Percentiles rank a stretch among this genome's conserved stretches.
phyloP scores from a whole-genome alignment of 306 rosid genomes.

The Fragaria nilgerrensis region DNA sequence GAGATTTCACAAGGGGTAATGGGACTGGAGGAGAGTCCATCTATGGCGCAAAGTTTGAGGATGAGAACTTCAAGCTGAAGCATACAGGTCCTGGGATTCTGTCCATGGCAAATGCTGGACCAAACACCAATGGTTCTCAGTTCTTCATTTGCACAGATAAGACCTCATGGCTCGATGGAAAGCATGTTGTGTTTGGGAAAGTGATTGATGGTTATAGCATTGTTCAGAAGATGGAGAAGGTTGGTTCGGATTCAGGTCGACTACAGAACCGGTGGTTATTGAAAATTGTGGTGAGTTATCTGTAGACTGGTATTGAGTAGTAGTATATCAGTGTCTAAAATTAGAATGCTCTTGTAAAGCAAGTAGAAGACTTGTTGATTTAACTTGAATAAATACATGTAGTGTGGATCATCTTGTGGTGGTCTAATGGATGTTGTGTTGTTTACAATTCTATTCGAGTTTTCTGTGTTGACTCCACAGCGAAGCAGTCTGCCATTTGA shows the following conservation, averaged over 20 bases:
- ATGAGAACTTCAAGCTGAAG: constrained; percentile 71
- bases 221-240: constrained; percentile 74
- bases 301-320: constrained; percentile 16
- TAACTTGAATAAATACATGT: not conserved
- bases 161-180: constrained; percentile 81
- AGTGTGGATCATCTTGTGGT: not conserved
- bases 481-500: not conserved
- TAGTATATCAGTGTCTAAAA: not conserved
- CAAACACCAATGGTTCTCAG: constrained; percentile 79
- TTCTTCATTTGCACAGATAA: constrained; percentile 62
- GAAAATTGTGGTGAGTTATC: constrained; percentile 74
- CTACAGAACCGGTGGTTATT: constrained; percentile 55
- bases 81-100: constrained; percentile 80
- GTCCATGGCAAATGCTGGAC: constrained; percentile 90
- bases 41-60: constrained; percentile 61
- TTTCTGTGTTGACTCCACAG: not conserved
- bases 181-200: constrained; percentile 91
- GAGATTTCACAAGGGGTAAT: constrained; percentile 76
- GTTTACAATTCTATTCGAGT: not conserved
- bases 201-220: constrained; percentile 68
- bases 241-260: constrained; percentile 52
- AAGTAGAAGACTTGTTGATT: not conserved
- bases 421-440: not conserved
- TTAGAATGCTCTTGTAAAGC: constrained; percentile 14
- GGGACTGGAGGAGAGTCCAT: constrained; percentile 94